Conservation (phyloP, 2,329 filamentous ascomycete genomes). For the Microcyclospora pomicola region DNA sequence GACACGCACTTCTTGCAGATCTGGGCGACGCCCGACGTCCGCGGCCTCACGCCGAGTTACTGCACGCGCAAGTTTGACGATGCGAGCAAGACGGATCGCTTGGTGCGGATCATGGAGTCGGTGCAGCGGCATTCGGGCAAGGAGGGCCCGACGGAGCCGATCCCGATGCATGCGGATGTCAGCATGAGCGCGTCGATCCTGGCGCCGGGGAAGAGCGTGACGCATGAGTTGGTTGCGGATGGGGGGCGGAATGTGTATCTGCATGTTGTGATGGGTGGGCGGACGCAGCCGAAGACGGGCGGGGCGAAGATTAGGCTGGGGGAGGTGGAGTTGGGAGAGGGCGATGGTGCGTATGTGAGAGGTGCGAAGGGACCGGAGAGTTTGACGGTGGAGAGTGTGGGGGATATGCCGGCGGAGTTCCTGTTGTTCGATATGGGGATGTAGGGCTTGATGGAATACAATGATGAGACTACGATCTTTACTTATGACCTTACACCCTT, state of each 20-base stretch:
- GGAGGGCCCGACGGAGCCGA: constrained; percentile 54
- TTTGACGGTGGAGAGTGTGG: constrained; percentile 34
- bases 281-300: constrained; percentile 46
- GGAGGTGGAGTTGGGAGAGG: constrained; percentile 56
- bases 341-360: constrained; percentile 68
- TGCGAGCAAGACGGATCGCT: constrained; percentile 53
- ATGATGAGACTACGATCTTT: neutral
- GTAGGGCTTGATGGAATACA: constrained; percentile 5
- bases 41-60: constrained; percentile 59
- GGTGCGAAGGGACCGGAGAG: constrained; percentile 28
- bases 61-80: constrained; percentile 62
- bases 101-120: constrained; percentile 64
- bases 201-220: constrained; percentile 48
- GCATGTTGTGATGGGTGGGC: constrained; percentile 57
- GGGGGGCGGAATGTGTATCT: constrained; percentile 60
- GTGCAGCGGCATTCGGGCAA: constrained; percentile 50
- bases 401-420: constrained; percentile 34
- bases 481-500: neutral
- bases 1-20: constrained; percentile 80
- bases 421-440: constrained; percentile 37
- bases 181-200: constrained; percentile 71
- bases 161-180: constrained; percentile 73
- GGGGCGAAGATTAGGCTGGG: constrained; percentile 57
- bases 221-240: constrained; percentile 56
- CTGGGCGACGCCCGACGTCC: constrained; percentile 69